A percentile compares a stretch with the other conserved stretches of the same genome.
Evolutionary conservation across 2,329 filamentous ascomycete genomes (phyloP).

Genomic region (Cordyceps tenuipes): DNA sequence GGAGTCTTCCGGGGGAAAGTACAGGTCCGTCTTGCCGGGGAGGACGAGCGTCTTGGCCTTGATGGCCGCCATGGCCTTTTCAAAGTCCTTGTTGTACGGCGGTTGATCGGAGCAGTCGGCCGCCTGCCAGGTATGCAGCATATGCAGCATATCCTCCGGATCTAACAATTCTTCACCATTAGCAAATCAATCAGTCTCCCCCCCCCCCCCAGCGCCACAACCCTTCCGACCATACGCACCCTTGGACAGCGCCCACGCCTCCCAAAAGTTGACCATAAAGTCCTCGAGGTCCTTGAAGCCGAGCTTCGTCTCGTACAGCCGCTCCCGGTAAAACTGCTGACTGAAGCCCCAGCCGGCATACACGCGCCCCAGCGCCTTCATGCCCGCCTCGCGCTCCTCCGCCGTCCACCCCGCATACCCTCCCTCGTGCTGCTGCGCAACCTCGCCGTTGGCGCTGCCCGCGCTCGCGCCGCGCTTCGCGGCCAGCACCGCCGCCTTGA

Average conservation of each 20-base stretch:
- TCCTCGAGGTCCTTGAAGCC: slow-evolving; percentile 62
- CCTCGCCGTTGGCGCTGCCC: slow-evolving; percentile 32
- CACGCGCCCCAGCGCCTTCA: slow-evolving; percentile 65
- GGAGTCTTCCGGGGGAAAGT: slow-evolving; percentile 75
- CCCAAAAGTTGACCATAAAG: slow-evolving; percentile 70
- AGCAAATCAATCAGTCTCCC: background rate
- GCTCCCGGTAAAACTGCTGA: slow-evolving; percentile 68
- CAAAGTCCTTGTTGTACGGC: slow-evolving; percentile 59
- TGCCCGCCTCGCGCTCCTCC: slow-evolving; percentile 29
- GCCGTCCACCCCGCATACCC: slow-evolving; percentile 28
- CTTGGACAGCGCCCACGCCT: slow-evolving; percentile 63
- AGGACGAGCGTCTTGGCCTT: slow-evolving; percentile 65
- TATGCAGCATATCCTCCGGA: slow-evolving; percentile 64
- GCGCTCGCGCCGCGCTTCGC: slow-evolving; percentile 38
- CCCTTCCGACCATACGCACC: background rate
- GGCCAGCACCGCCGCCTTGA: slow-evolving; percentile 37
- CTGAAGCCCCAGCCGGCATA: slow-evolving; percentile 80
- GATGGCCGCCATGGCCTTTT: slow-evolving; percentile 57
- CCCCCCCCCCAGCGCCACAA: no score
- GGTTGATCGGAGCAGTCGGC: slow-evolving; percentile 62
- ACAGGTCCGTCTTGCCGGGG: slow-evolving; percentile 66
- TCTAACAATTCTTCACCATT: slow-evolving; percentile 33
- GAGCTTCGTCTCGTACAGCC: slow-evolving; percentile 55
- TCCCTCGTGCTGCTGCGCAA: slow-evolving; percentile 13
- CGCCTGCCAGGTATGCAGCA: slow-evolving; percentile 73